Evolutionary conservation across 1,139 yeast genomes (phyloP).

Genomic region (Lodderomyces elongisporus): DNA sequence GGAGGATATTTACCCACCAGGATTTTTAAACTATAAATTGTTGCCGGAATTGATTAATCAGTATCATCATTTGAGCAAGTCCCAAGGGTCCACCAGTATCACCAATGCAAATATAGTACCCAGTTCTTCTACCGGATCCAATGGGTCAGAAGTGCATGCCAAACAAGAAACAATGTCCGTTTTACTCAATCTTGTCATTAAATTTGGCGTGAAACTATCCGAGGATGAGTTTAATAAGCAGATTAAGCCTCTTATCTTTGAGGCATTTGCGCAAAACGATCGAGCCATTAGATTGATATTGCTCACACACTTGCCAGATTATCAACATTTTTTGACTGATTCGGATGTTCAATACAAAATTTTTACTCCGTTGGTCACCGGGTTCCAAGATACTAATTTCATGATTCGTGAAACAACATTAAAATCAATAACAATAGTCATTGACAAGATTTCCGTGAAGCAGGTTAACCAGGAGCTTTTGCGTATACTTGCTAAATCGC

Average conservation of each 20-base stretch:
- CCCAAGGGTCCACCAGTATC: neutral
- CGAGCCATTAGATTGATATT: constrained; percentile 71
- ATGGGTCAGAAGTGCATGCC: constrained; percentile 15
- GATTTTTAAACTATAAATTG: constrained; percentile 57
- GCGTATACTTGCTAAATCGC: constrained; percentile 79
- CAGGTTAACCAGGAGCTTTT: constrained; percentile 84
- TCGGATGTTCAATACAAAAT: constrained; percentile 65
- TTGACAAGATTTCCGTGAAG: constrained; percentile 67
- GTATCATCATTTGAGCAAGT: constrained; percentile 23
- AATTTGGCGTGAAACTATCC: constrained; percentile 38
- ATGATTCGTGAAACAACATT: constrained; percentile 78
- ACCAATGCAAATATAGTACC: too few species aligned
- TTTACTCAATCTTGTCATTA: constrained; percentile 43
- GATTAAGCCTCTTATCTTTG: constrained; percentile 61
- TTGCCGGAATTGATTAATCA: constrained; percentile 58
- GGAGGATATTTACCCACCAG: constrained; percentile 44
- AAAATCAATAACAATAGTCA: constrained; percentile 59
- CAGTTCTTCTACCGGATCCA: constrained; percentile 21
- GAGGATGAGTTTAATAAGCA: constrained; percentile 36
- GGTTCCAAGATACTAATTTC: constrained; percentile 81
- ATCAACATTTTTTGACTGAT: constrained; percentile 48
- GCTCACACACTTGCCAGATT: constrained; percentile 57
- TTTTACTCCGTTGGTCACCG: constrained; percentile 64
- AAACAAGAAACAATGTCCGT: constrained; percentile 37
- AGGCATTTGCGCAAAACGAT: constrained; percentile 63